phyloP scores from a whole-genome alignment of 2,329 filamentous ascomycete species.

The Fusarium sp. region DNA sequence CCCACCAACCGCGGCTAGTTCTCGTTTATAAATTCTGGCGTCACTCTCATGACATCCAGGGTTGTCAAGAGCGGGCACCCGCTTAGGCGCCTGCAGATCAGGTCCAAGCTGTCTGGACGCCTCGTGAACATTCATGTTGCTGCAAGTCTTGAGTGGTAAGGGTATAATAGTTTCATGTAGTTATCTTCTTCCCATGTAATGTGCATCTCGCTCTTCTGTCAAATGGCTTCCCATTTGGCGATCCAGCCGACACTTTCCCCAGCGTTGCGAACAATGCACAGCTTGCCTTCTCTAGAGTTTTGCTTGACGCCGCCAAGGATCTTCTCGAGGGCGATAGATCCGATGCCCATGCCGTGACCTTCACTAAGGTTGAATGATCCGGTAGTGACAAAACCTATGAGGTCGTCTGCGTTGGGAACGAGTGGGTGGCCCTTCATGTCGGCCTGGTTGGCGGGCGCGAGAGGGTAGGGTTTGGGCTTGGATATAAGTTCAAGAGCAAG shows the following conservation, averaged over 20 bases:
- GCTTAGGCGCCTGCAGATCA: conserved; percentile 13
- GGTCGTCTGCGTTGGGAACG: conserved; percentile 81
- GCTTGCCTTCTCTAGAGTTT: conserved; percentile 60
- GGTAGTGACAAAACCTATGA: conserved; percentile 92
- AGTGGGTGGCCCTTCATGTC: conserved; percentile 71
- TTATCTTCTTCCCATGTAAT: no score
- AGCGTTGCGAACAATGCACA: conserved; percentile 87
- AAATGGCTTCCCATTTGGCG: conserved; percentile 82
- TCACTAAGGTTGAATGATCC: conserved; percentile 86
- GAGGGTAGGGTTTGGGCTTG: conserved; percentile 50
- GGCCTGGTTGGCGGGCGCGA: conserved; percentile 55
- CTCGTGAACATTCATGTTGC: background rate
- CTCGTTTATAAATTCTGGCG: conserved; percentile 11
- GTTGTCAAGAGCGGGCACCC: conserved; percentile 11
- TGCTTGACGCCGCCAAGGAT: conserved; percentile 59
- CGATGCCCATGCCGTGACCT: conserved; percentile 83
- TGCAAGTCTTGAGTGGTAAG: background rate
- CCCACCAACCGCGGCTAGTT: background rate
- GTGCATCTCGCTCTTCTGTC: background rate
- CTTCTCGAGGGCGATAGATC: conserved; percentile 75
- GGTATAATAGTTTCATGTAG: background rate
- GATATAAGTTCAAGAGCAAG: conserved; percentile 66
- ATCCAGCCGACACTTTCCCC: conserved; percentile 86
- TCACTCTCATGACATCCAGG: conserved; percentile 25
- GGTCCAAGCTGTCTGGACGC: background rate